Percentiles rank a stretch among this genome's conserved stretches.
These are phyloP conservation scores for Hibiscus mutabilis DNA, from an alignment of 345 rosid genomes.

Conservation along the genomic window DNA sequence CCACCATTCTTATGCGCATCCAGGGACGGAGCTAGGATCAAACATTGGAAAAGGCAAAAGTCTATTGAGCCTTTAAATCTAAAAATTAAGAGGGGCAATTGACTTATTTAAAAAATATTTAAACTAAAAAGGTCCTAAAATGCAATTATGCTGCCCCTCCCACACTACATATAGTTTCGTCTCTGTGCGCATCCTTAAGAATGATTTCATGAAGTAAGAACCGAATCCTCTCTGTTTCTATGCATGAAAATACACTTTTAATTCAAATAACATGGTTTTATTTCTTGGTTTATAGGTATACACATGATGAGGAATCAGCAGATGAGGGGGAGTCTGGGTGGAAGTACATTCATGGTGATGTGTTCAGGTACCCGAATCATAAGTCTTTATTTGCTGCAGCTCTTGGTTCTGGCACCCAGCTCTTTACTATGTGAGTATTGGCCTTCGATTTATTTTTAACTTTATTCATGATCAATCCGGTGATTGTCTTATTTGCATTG, in stretches of 20 bases:
- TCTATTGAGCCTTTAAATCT: no score
- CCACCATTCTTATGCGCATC: neutral
- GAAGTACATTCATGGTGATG: neutral
- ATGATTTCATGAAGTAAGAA: neutral
- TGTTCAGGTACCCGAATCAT: neutral
- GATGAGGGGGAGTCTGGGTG: slow-evolving; percentile 34
- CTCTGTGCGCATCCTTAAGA: neutral
- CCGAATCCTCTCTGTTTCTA: neutral
- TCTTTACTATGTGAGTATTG: slow-evolving; percentile 18
- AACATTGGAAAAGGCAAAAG: no score
- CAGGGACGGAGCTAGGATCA: no score
- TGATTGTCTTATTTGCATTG: neutral
- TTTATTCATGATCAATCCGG: neutral
- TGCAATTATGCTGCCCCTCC: no score
- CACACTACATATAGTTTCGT: no score
- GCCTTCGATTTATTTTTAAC: neutral
- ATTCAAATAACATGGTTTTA: neutral
- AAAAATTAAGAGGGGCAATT: no score
- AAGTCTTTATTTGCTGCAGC: neutral
- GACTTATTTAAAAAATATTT: no score
- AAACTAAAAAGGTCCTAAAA: no score
- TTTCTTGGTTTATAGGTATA: slow-evolving; percentile 25
- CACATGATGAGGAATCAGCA: slow-evolving; percentile 45
- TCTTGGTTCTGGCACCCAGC: neutral
- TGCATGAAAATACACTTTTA: neutral